A percentile compares a stretch with the other conserved stretches of the same genome.
Evolutionary conservation across 2,329 filamentous ascomycete genomes (phyloP).

Genomic region (Rhexocercosporidium sp.): DNA sequence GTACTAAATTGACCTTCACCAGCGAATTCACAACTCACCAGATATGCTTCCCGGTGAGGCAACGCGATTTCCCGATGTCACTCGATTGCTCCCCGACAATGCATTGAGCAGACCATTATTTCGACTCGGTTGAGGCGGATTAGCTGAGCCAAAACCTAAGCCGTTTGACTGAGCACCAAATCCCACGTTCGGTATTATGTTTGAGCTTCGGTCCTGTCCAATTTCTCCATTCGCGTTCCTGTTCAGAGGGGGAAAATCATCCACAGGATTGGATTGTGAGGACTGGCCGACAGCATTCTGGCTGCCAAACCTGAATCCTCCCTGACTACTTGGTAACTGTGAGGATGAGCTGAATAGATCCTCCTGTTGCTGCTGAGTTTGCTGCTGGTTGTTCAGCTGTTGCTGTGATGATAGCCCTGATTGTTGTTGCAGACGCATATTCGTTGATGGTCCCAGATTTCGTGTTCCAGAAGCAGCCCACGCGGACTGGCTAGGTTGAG

Average conservation of each 20-base stretch:
- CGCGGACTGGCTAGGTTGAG: constrained; percentile 43
- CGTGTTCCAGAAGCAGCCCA: constrained; percentile 41
- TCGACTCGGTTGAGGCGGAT: constrained; percentile 50
- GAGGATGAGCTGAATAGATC: constrained; percentile 43
- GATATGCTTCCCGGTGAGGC: constrained; percentile 39
- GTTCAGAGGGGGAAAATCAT: constrained; percentile 68
- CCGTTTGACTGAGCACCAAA: constrained; percentile 56
- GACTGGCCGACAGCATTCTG: constrained; percentile 42
- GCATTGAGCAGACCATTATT: constrained; percentile 69
- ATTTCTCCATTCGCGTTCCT: constrained; percentile 62
- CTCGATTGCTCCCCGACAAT: constrained; percentile 62
- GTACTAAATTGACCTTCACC: neutral
- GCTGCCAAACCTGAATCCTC: constrained; percentile 41
- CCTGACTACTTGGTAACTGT: constrained; percentile 40
- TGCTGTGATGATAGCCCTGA: constrained; percentile 36
- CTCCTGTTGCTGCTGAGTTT: constrained; percentile 43
- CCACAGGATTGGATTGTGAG: constrained; percentile 50
- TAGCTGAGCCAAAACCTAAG: constrained; percentile 42
- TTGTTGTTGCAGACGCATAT: constrained; percentile 41
- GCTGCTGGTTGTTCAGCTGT: constrained; percentile 39
- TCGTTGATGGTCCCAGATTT: constrained; percentile 37
- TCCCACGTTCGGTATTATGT: constrained; percentile 59
- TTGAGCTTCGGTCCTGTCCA: constrained; percentile 58
- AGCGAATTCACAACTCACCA: constrained; percentile 29
- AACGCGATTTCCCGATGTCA: constrained; percentile 48